phyloP scores from a whole-genome alignment of 805 yeast species.

The Yarrowia hollandica region DNA sequence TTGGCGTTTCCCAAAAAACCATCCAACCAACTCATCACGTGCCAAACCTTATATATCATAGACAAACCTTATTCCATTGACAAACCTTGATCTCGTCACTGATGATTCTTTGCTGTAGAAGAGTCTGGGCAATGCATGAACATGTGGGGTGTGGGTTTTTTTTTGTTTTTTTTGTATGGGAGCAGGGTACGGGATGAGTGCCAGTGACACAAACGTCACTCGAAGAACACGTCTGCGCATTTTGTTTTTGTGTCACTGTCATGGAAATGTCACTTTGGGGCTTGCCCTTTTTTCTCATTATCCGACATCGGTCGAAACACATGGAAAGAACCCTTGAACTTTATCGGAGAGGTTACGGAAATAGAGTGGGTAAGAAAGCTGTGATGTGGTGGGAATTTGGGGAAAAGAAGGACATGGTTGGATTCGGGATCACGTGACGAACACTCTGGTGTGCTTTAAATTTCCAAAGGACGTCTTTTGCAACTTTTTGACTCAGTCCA shows the following conservation, averaged over 20 bases:
- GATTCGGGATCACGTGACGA: constrained; percentile 3
- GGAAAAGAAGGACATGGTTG: neutral
- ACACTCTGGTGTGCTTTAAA: too few relatives aligned
- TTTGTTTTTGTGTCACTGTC: neutral
- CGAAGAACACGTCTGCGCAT: neutral
- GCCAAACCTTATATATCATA: neutral
- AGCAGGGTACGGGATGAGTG: too few relatives aligned
- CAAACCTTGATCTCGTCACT: constrained; percentile 7
- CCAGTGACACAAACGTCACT: neutral
- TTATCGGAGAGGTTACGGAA: neutral
- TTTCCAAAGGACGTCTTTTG: neutral
- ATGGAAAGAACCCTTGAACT: neutral
- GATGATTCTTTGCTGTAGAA: neutral
- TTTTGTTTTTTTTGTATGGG: too few relatives aligned
- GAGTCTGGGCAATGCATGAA: constrained; percentile 11
- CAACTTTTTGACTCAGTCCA: neutral
- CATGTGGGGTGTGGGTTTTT: neutral
- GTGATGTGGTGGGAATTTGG: neutral
- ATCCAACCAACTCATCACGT: neutral
- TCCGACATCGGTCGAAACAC: neutral
- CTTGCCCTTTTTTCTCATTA: neutral
- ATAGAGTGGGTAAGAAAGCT: neutral
- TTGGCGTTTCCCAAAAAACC: too few relatives aligned
- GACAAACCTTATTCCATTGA: neutral
- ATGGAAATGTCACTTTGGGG: neutral